Conservation (phyloP, 768 basidiomycete genomes). For the Amanita thiersii region DNA sequence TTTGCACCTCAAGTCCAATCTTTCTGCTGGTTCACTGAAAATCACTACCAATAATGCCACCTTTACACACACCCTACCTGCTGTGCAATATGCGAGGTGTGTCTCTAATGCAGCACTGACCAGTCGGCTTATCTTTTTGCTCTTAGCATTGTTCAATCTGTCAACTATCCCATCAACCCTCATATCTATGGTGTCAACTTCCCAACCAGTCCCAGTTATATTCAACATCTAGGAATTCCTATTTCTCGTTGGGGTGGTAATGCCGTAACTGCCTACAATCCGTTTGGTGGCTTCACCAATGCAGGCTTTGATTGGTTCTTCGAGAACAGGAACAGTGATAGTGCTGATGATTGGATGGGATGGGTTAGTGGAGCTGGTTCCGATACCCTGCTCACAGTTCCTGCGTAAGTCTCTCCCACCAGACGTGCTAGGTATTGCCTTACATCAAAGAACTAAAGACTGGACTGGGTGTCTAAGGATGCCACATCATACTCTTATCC, state of each 20-base stretch:
- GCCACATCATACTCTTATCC: slow-evolving; percentile 45
- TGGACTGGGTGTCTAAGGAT: slow-evolving; percentile 53
- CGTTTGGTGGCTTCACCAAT: slow-evolving; percentile 40
- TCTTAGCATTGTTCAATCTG: slow-evolving; percentile 26
- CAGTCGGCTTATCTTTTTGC: neutral
- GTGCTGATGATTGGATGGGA: slow-evolving; percentile 40
- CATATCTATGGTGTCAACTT: slow-evolving; percentile 49
- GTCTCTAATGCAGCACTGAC: neutral
- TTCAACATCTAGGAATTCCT: slow-evolving; percentile 39
- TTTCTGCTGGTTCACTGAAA: slow-evolving; percentile 32
- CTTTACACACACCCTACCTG: slow-evolving; percentile 35
- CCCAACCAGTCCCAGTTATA: slow-evolving; percentile 36
- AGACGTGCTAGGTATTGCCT: neutral
- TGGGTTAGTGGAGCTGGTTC: slow-evolving; percentile 40
- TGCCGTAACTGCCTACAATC: slow-evolving; percentile 48
- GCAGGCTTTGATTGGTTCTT: slow-evolving; percentile 52
- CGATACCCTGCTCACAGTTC: slow-evolving; percentile 35
- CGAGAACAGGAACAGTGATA: slow-evolving; percentile 37
- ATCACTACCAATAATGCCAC: slow-evolving; percentile 32
- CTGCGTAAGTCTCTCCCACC: slow-evolving; percentile 29
- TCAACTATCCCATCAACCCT: slow-evolving; percentile 33
- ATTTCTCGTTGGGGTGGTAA: slow-evolving; percentile 49
- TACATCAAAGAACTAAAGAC: slow-evolving; percentile 25
- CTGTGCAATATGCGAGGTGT: slow-evolving; percentile 33
- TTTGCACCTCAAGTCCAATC: slow-evolving; percentile 29